Base-by-base conservation (phyloP, 345 rosid genomes). In the Schrenkiella parvula region DNA sequence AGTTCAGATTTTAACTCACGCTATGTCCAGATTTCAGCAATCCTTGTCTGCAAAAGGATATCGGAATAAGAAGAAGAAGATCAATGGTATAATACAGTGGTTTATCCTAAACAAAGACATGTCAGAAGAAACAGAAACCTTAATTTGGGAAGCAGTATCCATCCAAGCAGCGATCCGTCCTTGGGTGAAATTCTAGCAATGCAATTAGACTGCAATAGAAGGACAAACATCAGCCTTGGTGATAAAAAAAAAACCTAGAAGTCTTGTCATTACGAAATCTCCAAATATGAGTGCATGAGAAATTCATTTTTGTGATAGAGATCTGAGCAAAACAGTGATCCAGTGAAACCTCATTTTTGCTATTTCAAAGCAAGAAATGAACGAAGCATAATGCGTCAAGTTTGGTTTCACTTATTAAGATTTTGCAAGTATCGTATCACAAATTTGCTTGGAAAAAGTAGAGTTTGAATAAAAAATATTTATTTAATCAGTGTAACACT, bases 181-280 rank as follows among this genome's bases (percentile, higher is more conserved):
- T 80, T 66, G 8, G 69, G 84, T 38, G 99, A 95, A 68, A 91
- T 88, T 83, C 97, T 88, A 23, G 88, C 99, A 76, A 95, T 88
- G 80, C 99, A 91, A 68, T 91, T 96, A 52, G 92, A 83, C 99
- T 95, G 80, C 72, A 80, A 5, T 37, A 56, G 12, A 26, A 74
- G 32, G 52, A 50, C 17, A 15, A 46, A 35, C 23, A 55, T 58
- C 54, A 57, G 44, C 52, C 25, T 10, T 4, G 50, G 28, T 14
- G 22, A 28, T 28, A 61, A 51, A 18, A 22, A 28, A 19, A 61
- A 51, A 18, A 22, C 31, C n/a, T 1, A 32, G 0, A 32, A 32
- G 54, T 42, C 64, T 55, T 29, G 23, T 29, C 17, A 42, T 9
- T 29, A 55, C n/a, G 14, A 55, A 15, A 13, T 15, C 58, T 8